Base-by-base conservation (phyloP, 441 rosid genomes). In the Aleurites moluccanus region DNA sequence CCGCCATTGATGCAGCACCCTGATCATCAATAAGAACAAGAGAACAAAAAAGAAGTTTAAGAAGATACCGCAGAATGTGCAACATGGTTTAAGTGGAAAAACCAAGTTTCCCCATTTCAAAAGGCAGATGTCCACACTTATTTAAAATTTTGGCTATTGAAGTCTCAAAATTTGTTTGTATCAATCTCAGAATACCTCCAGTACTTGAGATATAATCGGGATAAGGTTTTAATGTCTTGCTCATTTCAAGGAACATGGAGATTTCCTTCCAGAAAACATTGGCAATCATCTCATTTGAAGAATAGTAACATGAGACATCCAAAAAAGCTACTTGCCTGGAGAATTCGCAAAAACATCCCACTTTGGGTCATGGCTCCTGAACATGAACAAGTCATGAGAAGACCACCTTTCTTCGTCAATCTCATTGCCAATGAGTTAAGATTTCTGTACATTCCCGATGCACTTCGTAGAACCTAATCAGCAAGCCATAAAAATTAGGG, bases 321-420 rank as follows among this genome's bases (percentile, higher is more conserved):
- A 15, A 0, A 15, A n/a, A 67, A 28, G 45, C 5, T 23, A 55
- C 87, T 80, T 81, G 80, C 94, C 91, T 91, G 92, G 42, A 91
- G 94, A 77, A 85, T 79, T 20, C 85, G 86, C 79, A 89, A 64
- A 88, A 92, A 88, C 77, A 68, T 85, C 14, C 98, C 95, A 60
- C 98, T 94, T 79, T 88, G 94, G 20, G 98, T 91, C 92, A 92
- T 90, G 10, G 97, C 97, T 79, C 98, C 97, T 3, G 97, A 94
- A 83, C 97, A 94, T n/a, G 97, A 92, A 66, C 97, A 93, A 23
- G 97, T 91, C 97, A 93, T 93, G 78, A 91, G 86, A 78, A 94
- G 88, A 52, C 98, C 96, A 9, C 96, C 97, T 76, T 81, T 87
- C 79, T 80, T 88, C 6, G 94, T 91, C 77, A 92, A 70, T 80